Evolutionary conservation across 139 green algal genomes (phyloP), one percentile per base, ranked within the genome.

Genomic region (Chlamydomonas asymmetrica): DNA sequence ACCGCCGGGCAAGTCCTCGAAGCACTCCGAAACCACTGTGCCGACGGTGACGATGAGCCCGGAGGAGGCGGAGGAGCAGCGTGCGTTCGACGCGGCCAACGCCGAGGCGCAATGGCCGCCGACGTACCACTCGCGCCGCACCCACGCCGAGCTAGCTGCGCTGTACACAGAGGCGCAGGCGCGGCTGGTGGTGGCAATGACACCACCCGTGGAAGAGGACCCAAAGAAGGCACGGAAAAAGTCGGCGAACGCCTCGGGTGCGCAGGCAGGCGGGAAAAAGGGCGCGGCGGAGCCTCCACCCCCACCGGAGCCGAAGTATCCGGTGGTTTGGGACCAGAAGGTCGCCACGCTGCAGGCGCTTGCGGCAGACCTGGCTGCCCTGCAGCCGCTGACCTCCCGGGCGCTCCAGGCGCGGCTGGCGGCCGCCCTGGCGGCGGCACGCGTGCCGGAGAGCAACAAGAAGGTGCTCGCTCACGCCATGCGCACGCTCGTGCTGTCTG

Each of bases 141-240:
- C 64, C 35, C 56, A 76, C 56, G 29, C 70, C 23, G 56, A 76
- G 70, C 70, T 76, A 40, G 9, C 70, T 1, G 56, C 59, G 29
- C 40, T 76, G n/a, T 76, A 76, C 40, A 0, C 1, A 0, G 57
- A 67, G 29, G 70, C 70, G 6, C 43, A 62, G 3, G 41, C 56
- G 18, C 56, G 56, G 20, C 41, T 76, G 20, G n/a, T 31, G 2
- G 56, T 29, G 2, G 70, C 70, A 1, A 32, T 67, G n/a, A 45
- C 43, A 40, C 70, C 70, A 0, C 56, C 56, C 4, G 38, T n/a
- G 29, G 70, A 68, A 31, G 56, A 76, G 31, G 70, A 76, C n/a
- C 22, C 70, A 8, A 76, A 76, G 57, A 76, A 68, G n/a, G n/a
- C n/a, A n/a, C n/a, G 70, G 59, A 64, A 37, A 48, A 50, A 23